phyloP scores from a whole-genome alignment of 2,329 filamentous ascomycete species.

The Rachicladosporium sp. region DNA sequence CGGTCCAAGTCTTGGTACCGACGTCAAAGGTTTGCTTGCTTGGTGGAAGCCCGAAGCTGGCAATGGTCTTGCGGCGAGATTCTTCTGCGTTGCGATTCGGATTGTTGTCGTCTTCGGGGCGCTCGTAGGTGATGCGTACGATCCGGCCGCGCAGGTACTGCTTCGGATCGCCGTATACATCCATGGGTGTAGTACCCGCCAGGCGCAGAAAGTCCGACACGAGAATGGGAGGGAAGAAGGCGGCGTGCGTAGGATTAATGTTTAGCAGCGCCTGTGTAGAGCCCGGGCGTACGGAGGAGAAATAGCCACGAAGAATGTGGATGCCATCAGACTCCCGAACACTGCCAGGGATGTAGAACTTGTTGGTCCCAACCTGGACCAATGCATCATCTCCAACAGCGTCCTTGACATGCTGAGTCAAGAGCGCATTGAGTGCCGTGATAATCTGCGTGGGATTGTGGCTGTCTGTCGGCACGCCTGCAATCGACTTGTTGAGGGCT shows the following conservation, averaged over 20 bases:
- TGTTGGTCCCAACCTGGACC: constrained; percentile 11
- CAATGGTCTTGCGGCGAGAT: constrained; percentile 3
- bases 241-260: constrained; percentile 10
- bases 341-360: constrained; percentile 10
- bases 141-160: constrained; percentile 1
- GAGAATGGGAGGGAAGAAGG: constrained; percentile 8
- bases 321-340: neutral
- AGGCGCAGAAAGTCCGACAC: neutral
- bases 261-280: constrained; percentile 7
- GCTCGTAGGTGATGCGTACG: constrained; percentile 6
- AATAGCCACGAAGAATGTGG: constrained; percentile 7
- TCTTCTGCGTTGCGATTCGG: neutral
- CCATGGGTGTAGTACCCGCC: no score
- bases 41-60: neutral
- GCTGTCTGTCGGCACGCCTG: no score
- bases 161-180: no score
- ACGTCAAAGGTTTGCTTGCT: constrained; percentile 1
- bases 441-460: no score
- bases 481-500: no score
- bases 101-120: neutral
- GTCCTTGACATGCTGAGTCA: no score
- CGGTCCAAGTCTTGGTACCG: no score
- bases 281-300: constrained; percentile 4
- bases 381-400: no score
- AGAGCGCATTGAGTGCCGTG: no score